Conservation (phyloP, 208 protist species). For the Leishmania aethiopica region DNA sequence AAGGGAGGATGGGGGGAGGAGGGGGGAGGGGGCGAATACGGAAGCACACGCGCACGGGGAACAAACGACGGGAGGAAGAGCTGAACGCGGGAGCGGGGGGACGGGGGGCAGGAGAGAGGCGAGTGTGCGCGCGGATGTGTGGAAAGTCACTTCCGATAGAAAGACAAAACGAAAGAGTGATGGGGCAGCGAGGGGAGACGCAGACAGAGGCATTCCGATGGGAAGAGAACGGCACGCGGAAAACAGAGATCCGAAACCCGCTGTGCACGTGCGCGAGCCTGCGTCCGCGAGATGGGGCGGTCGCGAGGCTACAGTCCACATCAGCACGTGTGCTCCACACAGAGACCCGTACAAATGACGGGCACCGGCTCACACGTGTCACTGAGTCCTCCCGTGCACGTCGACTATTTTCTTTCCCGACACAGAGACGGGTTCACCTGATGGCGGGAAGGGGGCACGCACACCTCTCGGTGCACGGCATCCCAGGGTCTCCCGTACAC, state of each 20-base stretch:
- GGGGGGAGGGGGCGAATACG: not conserved
- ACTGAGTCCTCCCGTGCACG: not conserved
- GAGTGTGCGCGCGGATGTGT: not conserved
- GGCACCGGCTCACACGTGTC: not conserved
- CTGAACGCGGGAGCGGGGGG: not conserved
- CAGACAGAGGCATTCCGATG: not conserved
- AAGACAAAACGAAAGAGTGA: not conserved
- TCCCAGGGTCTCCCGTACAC: not conserved
- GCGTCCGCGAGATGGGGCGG: not conserved
- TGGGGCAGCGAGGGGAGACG: not conserved
- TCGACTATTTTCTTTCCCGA: no score
- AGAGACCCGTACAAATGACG: no score
- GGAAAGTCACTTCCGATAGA: not conserved
- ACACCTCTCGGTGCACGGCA: not conserved
- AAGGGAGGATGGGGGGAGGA: not conserved
- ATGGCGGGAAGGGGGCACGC: not conserved
- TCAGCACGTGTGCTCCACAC: no score
- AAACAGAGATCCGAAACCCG: not conserved
- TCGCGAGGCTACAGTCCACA: not conserved
- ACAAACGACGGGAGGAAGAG: not conserved
- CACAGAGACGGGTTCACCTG: not conserved
- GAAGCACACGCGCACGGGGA: not conserved
- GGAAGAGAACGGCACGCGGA: not conserved
- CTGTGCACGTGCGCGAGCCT: not conserved
- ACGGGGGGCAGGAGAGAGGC: not conserved